Percentiles rank a stretch among this genome's conserved stretches.
phyloP scores from a whole-genome alignment of 768 basidiomycete species.

The Russula virescens region DNA sequence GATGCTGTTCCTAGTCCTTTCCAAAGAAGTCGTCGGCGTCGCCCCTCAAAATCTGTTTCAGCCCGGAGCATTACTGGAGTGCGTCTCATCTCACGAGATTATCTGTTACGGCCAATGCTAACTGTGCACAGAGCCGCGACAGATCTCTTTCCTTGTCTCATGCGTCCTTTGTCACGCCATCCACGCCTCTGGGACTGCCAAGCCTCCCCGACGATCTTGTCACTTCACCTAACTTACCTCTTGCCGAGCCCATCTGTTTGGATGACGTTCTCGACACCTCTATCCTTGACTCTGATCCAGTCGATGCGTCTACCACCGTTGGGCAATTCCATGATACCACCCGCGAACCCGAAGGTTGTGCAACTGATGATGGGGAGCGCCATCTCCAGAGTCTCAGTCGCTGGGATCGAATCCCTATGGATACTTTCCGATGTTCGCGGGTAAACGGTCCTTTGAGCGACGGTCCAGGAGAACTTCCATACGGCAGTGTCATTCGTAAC shows the following conservation, averaged over 20 bases:
- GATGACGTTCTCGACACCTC: slow-evolving; percentile 76
- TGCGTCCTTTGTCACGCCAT: slow-evolving; percentile 31
- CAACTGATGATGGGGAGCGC: slow-evolving; percentile 31
- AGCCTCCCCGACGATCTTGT: slow-evolving; percentile 31
- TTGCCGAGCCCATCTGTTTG: slow-evolving; percentile 50
- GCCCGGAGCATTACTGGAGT: slow-evolving; percentile 18
- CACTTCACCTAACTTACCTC: slow-evolving; percentile 29
- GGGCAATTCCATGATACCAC: slow-evolving; percentile 19
- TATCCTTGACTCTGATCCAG: slow-evolving; percentile 54
- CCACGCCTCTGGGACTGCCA: slow-evolving; percentile 27
- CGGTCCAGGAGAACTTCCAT: slow-evolving; percentile 17
- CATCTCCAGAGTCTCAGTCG: slow-evolving; percentile 49
- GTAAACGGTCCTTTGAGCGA: slow-evolving; percentile 29
- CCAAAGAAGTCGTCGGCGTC: slow-evolving; percentile 18
- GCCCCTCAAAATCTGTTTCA: slow-evolving; percentile 20
- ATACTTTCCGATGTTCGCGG: slow-evolving; percentile 63
- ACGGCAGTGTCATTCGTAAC: slow-evolving; percentile 18
- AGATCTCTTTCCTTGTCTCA: slow-evolving; percentile 30
- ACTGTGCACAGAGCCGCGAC: slow-evolving; percentile 31
- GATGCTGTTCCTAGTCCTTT: slow-evolving; percentile 23
- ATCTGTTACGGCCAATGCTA: not conserved
- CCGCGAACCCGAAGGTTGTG: slow-evolving; percentile 19
- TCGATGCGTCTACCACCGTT: slow-evolving; percentile 17
- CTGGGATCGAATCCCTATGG: slow-evolving; percentile 72
- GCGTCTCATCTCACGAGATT: slow-evolving; percentile 4